phyloP scores from a whole-genome alignment of 169 alveolate species.

The Eimeria praecox region DNA sequence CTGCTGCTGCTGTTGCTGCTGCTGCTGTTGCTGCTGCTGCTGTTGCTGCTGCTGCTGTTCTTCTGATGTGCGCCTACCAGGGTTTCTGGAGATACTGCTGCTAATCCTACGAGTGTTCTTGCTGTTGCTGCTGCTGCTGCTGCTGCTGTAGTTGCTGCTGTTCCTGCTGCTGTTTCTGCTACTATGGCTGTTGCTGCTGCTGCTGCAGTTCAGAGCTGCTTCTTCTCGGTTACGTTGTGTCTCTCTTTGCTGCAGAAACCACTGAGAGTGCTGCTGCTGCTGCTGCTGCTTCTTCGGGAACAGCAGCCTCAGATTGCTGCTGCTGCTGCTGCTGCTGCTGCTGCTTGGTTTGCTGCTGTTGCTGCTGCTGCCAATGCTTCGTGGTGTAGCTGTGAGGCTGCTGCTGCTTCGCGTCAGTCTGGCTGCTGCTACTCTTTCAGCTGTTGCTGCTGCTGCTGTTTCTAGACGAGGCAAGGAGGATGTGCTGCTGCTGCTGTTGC shows the following conservation, averaged over 20 bases:
- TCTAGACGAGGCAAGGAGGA: not conserved
- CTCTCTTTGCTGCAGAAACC: not conserved
- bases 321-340: not conserved
- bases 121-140: not conserved
- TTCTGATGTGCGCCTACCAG: too few species aligned
- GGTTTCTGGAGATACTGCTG: too few species aligned
- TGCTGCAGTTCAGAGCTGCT: too few species aligned
- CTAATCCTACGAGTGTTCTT: not conserved
- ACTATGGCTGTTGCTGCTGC: not conserved
- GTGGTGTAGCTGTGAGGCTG: slow-evolving; percentile 10
- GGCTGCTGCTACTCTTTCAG: not conserved
- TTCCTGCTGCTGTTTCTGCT: not conserved
- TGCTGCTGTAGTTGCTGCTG: not conserved
- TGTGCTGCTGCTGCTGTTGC: slow-evolving; percentile 50
- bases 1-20: not conserved
- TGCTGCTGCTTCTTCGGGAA: not conserved
- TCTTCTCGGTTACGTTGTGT: not conserved
- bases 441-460: not conserved
- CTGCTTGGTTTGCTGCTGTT: not conserved
- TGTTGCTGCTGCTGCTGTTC: too few species aligned
- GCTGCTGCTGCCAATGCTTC: not conserved
- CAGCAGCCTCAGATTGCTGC: not conserved
- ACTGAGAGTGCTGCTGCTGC: slow-evolving; percentile 24
- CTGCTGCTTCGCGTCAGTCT: slow-evolving; percentile 17
- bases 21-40: slow-evolving; percentile 30